Evolutionary conservation across 1,284 basidiomycete genomes (phyloP).

Genomic region (Ganoderma sinense): DNA sequence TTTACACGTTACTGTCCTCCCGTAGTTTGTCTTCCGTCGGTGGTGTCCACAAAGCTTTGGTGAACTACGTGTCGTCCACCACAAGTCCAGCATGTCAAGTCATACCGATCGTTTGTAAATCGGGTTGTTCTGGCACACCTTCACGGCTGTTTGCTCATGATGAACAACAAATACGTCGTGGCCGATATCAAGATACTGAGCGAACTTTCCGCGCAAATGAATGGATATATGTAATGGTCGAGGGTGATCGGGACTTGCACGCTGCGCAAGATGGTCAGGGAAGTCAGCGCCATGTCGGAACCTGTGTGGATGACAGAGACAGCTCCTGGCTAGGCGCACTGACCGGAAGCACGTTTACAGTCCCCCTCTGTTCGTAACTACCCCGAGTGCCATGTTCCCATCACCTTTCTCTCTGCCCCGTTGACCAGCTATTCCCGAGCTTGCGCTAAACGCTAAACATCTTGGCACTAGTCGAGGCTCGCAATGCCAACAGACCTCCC

Average conservation of each 20-base stretch:
- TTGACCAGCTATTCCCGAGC: not conserved
- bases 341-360: slow-evolving; percentile 13
- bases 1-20: not conserved
- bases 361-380: slow-evolving; percentile 4
- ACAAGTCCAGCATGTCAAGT: not conserved
- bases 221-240: not conserved
- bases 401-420: not conserved
- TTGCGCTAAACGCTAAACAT: not conserved
- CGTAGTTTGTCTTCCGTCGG: not conserved
- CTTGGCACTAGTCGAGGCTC: not conserved
- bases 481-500: slow-evolving; percentile 46
- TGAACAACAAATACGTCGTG: not conserved
- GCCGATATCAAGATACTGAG: not conserved
- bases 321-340: slow-evolving; percentile 3
- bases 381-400: not conserved
- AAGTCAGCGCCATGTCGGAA: not conserved
- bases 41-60: slow-evolving; percentile 24
- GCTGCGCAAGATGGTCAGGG: not conserved
- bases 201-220: not conserved
- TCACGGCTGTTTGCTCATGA: too few species aligned
- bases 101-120: not conserved
- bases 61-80: too few species aligned
- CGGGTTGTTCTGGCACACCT: not conserved
- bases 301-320: not conserved
- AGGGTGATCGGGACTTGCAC: not conserved